phyloP scores from a whole-genome alignment of 2,329 filamentous ascomycete species.

The Meredithiella fracta region DNA sequence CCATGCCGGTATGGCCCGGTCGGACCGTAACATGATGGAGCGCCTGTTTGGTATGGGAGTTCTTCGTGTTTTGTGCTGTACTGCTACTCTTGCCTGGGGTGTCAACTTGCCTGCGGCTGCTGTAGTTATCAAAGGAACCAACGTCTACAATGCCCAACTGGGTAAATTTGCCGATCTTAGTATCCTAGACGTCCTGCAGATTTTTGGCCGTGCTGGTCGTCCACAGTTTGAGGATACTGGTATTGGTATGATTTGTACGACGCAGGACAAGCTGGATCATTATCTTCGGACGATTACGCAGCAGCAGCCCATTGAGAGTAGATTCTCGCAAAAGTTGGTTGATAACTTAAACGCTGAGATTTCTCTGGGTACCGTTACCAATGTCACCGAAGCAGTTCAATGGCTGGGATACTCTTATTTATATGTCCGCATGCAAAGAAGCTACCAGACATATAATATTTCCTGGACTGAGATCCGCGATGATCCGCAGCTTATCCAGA shows the following conservation, averaged over 20 bases:
- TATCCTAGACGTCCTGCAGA: conserved; percentile 91
- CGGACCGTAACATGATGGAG: conserved; percentile 92
- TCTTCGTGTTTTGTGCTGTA: conserved; percentile 96
- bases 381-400: conserved; percentile 79
- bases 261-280: conserved; percentile 79
- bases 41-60: conserved; percentile 78
- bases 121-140: conserved; percentile 94
- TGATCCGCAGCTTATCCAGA: conserved; percentile 73
- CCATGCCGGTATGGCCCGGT: conserved; percentile 89
- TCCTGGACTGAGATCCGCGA: conserved; percentile 83
- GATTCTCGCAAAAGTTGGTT: conserved; percentile 81
- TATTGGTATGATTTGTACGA: conserved; percentile 96
- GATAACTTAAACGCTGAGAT: conserved; percentile 97
- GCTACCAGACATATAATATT: conserved; percentile 83
- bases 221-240: conserved; percentile 95
- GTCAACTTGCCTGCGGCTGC: conserved; percentile 94
- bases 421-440: conserved; percentile 89
- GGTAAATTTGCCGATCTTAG: conserved; percentile 94
- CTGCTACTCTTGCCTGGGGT: conserved; percentile 93
- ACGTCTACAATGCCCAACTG: conserved; percentile 89
- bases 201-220: conserved; percentile 93
- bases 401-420: conserved; percentile 98
- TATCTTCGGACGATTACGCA: conserved; percentile 88
- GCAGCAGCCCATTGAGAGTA: conserved; percentile 94
- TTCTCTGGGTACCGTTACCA: conserved; percentile 83